phyloP scores from a whole-genome alignment of 202 grass and related monocot species.

The Cymbopogon flexuosus region DNA sequence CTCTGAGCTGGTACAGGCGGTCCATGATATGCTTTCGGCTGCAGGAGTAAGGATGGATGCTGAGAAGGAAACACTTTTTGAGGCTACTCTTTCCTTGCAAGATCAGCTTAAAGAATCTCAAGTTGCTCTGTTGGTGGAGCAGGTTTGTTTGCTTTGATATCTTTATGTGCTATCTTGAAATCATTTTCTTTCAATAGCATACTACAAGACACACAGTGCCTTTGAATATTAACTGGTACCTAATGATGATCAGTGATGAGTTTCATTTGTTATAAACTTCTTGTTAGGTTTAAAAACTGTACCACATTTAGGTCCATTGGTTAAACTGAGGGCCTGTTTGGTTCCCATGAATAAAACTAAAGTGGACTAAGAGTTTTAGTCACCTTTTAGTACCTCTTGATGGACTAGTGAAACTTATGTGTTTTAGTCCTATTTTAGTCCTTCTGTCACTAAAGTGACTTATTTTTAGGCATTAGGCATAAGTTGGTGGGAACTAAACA shows the following conservation, averaged over 20 bases:
- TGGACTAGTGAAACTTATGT: no score
- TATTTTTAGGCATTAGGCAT: no score
- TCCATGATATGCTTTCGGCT: conserved; percentile 89
- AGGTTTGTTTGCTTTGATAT: conserved; percentile 53
- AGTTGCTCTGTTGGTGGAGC: conserved; percentile 85
- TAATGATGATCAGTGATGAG: neutral
- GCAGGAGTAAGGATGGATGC: conserved; percentile 83
- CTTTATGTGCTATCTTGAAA: neutral
- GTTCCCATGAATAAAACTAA: no score
- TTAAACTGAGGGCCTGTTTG: neutral
- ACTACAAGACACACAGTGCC: neutral
- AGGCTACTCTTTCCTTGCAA: conserved; percentile 77
- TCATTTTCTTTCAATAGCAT: conserved; percentile 18
- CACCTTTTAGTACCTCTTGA: no score
- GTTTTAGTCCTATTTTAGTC: no score
- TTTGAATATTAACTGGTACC: neutral
- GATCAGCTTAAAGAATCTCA: conserved; percentile 95
- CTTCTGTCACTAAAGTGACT: no score
- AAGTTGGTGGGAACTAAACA: no score
- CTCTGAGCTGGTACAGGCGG: conserved; percentile 73
- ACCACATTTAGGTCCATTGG: neutral
- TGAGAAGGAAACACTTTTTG: conserved; percentile 80
- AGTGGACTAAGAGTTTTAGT: no score
- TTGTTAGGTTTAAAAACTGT: neutral
- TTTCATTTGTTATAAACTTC: neutral